Evolutionary conservation across 2,329 filamentous ascomycete genomes (phyloP), one percentile per base, ranked within the genome.

Genomic region (Penicillium sp.): DNA sequence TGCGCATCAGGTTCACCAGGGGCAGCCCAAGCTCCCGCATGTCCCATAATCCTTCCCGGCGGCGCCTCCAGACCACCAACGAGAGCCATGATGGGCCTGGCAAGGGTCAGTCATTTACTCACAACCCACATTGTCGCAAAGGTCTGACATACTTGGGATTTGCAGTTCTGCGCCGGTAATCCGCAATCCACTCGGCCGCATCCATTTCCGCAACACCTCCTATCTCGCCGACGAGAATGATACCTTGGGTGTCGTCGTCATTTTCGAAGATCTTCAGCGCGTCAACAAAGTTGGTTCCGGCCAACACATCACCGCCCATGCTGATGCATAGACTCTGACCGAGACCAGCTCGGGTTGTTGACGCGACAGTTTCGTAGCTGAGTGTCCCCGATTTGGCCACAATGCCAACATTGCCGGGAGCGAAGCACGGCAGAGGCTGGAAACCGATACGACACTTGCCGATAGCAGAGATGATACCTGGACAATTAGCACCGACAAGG

Each of bases 351-450:
- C 87, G 82, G 6, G 88, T 90, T 25, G 90, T 87, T 1, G 89
- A 88, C 0, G 88, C 90, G 0, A 92, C 90, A 1, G 90, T 86
- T 73, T 94, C 90, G 68, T 93, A 94, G 62, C 89, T 91, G 42
- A 94, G 77, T 0, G 90, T 94, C 0, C 90, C 90, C 0, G 89
- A 92, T 71, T 91, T 92, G n/a, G 89, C 89, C 3, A 91, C 85
- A 56, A 94, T 90, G 2, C 90, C 90, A 22, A 94, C 80, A 58
- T 85, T 83, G 0, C 90, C 90, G 0, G 86, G 83, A 58, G 82
- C 79, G 69, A 92, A 93, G 59, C 87, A 91, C 0, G 88, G 84
- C 12, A 93, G 78, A 5, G 90, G 90, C 72, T 92, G 90, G 71
- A 93, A 92, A 0, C 90, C 90, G 70, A 90, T 87, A 47, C 87